Base-by-base conservation (phyloP, 129 eudicot species). In the Helianthus tuberosus region DNA sequence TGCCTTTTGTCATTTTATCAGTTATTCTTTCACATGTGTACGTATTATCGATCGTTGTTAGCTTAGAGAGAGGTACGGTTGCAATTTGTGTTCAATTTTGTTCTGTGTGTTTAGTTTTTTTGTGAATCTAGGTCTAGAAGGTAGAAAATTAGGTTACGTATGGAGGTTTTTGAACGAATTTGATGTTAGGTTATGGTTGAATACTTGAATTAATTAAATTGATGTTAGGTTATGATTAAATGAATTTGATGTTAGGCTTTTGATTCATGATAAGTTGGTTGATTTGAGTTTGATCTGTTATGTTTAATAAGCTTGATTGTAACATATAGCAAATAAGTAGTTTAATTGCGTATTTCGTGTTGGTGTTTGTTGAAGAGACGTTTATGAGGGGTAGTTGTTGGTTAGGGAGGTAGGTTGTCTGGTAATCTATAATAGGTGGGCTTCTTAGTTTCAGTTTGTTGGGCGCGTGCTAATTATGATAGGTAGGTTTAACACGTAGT, bases 391-490 rank as follows among this genome's bases (percentile, higher is more conserved):
- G 43, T 15, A 32, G 44, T 61, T 61, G 66, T 61, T 61, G 46
- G 66, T 61, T 5, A 41, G 66, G 39, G 20, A 35, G 44, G 43
- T 57, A 13, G 66, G 66, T 35, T 61, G 17, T 60, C 46, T 61
- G 10, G 44, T 61, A 13, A 32, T 12, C 11, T 7, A 61, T 35
- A 29, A 61, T 13, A 13, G 3, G 44, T 61, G 20, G 66, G 32
- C 46, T 61, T 61, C 39, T 8, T 61, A 61, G 36, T 61, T 60
- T 61, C 46, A 32, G 66, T 13, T 61, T 61, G 66, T 14, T 61
- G 66, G 66, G 20, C 36, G 46, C 36, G 66, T 61, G 44, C 20
- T 61, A 61, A 12, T 32, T 29, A 61, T 61, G 44, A 59, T 61
- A 5, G 17, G 66, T 61, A 61, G 44, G 66, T 61, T 60, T 32